These are phyloP conservation scores for Salix caprea DNA, from an alignment of 345 rosid species.

Conservation along the genomic window DNA sequence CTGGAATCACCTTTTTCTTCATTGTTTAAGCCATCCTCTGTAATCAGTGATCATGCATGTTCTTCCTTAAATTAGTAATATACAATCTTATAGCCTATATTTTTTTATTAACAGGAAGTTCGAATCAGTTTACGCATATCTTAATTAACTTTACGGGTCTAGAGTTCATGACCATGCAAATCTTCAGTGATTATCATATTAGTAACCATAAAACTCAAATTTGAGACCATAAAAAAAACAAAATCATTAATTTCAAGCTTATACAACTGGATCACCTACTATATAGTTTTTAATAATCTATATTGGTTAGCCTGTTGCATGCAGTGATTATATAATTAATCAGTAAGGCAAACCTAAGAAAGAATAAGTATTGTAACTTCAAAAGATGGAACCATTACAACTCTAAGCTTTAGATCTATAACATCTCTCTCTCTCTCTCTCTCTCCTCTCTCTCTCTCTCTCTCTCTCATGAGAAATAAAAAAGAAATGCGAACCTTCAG, in stretches of 20 bases:
- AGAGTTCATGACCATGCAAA: no score
- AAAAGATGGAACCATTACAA: slow-evolving; percentile 3
- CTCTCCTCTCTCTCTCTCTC: background rate
- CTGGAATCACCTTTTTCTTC: background rate
- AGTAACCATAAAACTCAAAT: accelerated
- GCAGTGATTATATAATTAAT: no score
- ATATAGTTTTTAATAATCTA: background rate
- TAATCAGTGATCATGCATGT: slow-evolving; percentile 10
- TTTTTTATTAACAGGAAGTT: no score
- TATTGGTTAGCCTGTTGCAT: no score
- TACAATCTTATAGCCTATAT: no score
- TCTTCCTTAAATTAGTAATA: slow-evolving; percentile 25
- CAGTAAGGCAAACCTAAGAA: no score
- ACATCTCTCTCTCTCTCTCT: background rate
- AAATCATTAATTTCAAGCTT: no score
- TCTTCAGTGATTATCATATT: no score
- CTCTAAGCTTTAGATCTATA: slow-evolving; percentile 19
- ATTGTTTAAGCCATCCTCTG: background rate
- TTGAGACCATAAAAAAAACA: no score
- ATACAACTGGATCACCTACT: no score
- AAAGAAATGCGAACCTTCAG: slow-evolving; percentile 20
- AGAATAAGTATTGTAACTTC: no score
- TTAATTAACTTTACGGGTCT: no score
- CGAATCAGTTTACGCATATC: accelerated
- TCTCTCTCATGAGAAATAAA: slow-evolving; percentile 12